These are phyloP conservation scores for Fusarium tjaetaba DNA, from an alignment of 2,329 filamentous ascomycete species.

Conservation along the genomic window DNA sequence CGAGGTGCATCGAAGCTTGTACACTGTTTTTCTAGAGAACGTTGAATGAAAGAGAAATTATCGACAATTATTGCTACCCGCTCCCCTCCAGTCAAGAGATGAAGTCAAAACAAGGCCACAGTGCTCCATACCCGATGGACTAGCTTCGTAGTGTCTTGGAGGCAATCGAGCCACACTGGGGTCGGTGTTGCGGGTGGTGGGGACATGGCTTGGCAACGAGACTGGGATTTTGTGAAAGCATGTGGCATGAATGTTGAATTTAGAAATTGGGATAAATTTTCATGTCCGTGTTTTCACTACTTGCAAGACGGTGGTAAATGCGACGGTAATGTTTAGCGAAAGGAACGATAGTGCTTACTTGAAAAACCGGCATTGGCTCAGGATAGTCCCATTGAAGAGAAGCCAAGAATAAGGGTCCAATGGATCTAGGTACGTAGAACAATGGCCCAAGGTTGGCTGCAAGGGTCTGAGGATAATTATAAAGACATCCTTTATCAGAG, in stretches of 20 bases:
- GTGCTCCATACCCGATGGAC: background rate
- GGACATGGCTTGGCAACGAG: constrained; percentile 10
- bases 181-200: constrained; percentile 1
- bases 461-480: background rate
- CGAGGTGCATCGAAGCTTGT: background rate
- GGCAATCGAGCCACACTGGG: constrained; percentile 7
- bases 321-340: background rate
- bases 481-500: constrained; percentile 5
- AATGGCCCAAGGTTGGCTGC: background rate
- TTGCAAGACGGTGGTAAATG: background rate
- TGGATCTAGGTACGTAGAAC: constrained; percentile 1
- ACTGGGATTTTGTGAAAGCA: background rate
- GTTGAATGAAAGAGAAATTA: constrained; percentile 4
- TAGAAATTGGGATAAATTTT: background rate
- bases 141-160: constrained; percentile 2
- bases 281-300: background rate
- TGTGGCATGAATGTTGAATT: background rate
- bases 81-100: background rate
- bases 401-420: constrained; percentile 26
- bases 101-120: constrained; percentile 31
- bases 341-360: background rate
- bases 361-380: background rate
- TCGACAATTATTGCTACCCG: background rate
- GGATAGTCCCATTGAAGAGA: background rate
- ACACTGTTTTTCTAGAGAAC: background rate